Conservation (phyloP, 2,329 filamentous ascomycete genomes). For the Akanthomyces muscarius region DNA sequence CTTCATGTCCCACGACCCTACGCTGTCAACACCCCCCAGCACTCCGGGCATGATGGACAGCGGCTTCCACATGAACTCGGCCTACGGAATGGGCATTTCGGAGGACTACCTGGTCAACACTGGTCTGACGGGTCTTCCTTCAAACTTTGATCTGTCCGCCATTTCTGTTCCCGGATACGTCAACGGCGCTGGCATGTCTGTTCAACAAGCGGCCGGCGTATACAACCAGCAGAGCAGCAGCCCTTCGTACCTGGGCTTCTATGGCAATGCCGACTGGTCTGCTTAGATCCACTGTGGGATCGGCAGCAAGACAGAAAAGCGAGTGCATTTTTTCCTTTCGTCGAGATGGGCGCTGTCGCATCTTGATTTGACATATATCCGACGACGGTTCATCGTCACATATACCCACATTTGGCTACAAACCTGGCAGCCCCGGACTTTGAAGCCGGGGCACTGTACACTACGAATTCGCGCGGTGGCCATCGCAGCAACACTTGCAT, state of each 20-base stretch:
- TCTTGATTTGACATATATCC: conserved; percentile 9
- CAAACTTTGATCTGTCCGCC: conserved; percentile 42
- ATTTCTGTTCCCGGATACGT: conserved; percentile 42
- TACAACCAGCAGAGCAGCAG: conserved; percentile 32
- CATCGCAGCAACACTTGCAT: background rate
- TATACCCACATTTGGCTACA: conserved; percentile 14
- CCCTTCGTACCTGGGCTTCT: conserved; percentile 3
- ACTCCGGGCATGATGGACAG: conserved; percentile 47
- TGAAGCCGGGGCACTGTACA: conserved; percentile 8
- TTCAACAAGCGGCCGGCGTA: conserved; percentile 26
- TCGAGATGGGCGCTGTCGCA: background rate
- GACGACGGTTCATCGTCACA: conserved; percentile 1
- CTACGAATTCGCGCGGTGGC: conserved; percentile 4
- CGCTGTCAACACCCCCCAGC: conserved; percentile 50
- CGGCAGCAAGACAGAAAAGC: background rate
- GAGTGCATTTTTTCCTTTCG: background rate
- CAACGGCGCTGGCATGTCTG: conserved; percentile 32
- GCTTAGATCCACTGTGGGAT: background rate
- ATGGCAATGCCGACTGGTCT: conserved; percentile 11
- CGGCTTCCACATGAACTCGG: conserved; percentile 38
- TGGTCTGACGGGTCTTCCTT: conserved; percentile 41
- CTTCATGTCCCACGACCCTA: conserved; percentile 36
- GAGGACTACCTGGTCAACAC: conserved; percentile 50
- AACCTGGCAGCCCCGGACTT: background rate
- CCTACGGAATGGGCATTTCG: conserved; percentile 35